Conservation (phyloP, 1,284 basidiomycete species). For the Rhodotorula sp. region DNA sequence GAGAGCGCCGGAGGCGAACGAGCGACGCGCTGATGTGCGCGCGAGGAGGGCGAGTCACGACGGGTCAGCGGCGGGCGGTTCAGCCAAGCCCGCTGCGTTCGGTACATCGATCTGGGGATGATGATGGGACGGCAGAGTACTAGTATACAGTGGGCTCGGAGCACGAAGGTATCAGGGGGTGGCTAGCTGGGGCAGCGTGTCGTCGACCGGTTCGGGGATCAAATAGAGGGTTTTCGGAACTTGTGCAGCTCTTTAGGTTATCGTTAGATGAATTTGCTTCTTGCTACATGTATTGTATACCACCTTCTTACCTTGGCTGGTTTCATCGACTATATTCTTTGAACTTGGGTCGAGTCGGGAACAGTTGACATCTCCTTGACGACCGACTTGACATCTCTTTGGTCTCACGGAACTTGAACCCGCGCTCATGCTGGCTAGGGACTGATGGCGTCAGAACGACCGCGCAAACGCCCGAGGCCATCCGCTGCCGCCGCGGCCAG, state of each 20-base stretch:
- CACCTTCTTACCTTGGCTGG: too few relatives aligned
- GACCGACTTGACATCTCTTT: not conserved
- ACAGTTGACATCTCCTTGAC: not conserved
- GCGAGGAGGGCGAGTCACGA: not conserved
- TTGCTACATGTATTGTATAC: too few relatives aligned
- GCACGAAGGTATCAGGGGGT: not conserved
- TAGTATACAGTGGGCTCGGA: not conserved
- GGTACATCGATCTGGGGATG: constrained; percentile 10
- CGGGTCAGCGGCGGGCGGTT: not conserved
- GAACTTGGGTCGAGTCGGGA: not conserved
- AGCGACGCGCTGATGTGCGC: not conserved
- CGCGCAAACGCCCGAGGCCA: too few relatives aligned
- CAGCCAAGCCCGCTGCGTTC: not conserved
- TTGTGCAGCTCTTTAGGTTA: not conserved
- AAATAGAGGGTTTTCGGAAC: not conserved
- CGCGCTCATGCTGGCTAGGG: not conserved
- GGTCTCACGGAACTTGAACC: not conserved
- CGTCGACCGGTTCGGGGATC: too few relatives aligned
- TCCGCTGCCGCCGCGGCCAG: too few relatives aligned
- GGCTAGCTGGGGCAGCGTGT: too few relatives aligned
- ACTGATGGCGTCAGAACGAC: too few relatives aligned
- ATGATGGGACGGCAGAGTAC: not conserved
- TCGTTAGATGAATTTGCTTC: too few relatives aligned
- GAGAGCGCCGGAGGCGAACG: not conserved
- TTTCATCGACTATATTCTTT: not conserved